Evolutionary conservation across 1,139 yeast genomes (phyloP).

Genomic region (Candida gigantensis): DNA sequence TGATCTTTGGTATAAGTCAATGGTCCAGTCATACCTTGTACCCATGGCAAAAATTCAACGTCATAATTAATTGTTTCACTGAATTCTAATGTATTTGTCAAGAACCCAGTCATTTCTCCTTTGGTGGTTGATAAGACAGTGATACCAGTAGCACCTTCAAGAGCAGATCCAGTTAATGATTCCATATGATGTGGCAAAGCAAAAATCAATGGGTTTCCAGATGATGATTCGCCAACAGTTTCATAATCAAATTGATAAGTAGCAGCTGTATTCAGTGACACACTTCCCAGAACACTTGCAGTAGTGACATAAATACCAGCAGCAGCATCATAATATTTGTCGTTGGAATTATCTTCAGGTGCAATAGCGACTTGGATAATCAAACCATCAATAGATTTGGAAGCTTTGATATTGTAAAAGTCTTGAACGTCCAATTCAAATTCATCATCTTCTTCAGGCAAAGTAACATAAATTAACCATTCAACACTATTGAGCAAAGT

Average conservation of each 20-base stretch:
- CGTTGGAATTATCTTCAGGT: constrained; percentile 34
- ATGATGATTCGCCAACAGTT: constrained; percentile 53
- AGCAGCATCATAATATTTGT: constrained; percentile 50
- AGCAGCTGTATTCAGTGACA: constrained; percentile 28
- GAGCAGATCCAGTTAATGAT: constrained; percentile 44
- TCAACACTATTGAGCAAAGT: constrained; percentile 45
- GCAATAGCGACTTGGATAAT: constrained; percentile 52
- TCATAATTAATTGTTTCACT: constrained; percentile 50
- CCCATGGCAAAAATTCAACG: constrained; percentile 66
- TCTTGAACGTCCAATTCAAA: constrained; percentile 46
- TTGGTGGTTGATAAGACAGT: constrained; percentile 59
- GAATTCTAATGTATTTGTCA: constrained; percentile 52
- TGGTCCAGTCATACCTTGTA: constrained; percentile 25
- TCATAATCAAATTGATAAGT: constrained; percentile 54
- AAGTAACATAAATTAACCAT: constrained; percentile 42
- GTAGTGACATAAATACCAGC: constrained; percentile 49
- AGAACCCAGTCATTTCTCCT: constrained; percentile 64
- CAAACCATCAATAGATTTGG: constrained; percentile 45
- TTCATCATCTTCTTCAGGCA: constrained; percentile 43
- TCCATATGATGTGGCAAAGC: constrained; percentile 73
- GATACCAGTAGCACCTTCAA: constrained; percentile 47
- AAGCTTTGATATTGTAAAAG: constrained; percentile 53
- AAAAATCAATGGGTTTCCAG: constrained; percentile 57
- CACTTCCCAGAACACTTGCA: constrained; percentile 32
- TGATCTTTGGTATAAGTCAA: constrained; percentile 53